Evolutionary conservation across 768 basidiomycete genomes (phyloP), one percentile per base, ranked within the genome.

Genomic region (Tylopilus subfusipes): DNA sequence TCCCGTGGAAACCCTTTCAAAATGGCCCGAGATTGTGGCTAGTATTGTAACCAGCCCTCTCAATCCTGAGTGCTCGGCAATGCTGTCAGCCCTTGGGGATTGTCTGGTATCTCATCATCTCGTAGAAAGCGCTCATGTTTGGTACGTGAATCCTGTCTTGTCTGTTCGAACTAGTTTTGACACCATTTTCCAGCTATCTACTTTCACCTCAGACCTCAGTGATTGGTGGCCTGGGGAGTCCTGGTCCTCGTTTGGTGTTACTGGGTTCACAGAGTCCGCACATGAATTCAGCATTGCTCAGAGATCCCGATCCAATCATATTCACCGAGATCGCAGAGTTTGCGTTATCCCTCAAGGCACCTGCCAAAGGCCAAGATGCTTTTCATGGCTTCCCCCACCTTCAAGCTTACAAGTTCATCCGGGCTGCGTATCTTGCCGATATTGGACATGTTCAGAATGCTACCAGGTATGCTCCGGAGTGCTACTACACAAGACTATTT

Each of bases 311-410:
- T 64, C 73, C 87, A 3, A 75, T 93, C 47, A 82, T 95, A 54
- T 82, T 97, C 59, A 86, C 93, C 3, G 97, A 99, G 73, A 85
- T 97, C 45, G 75, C 85, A 14, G 97, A 99, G 73, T 98, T 93
- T 68, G 95, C 92, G 0, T 65, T 93, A 42, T 91, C 91, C 7
- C 72, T 96, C 36, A 76, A 81, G n/a, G 73, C 86, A 5, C 70
- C 80, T 1, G 63, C 77, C 2, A 97, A 97, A 72, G 91, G 94
- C 13, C 92, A 94, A 65, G 96, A 98, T 48, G 61, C 83, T 4
- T 95, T 93, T 67, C 71, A 74, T 47, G 96, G 95, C 2, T 71
- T 98, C 19, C 82, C 90, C 10, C 88, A 93, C 64, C 75, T 98
- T 25, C 90, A 98, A 70, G 84, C 91, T 3, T 97, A 93, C 74